These are phyloP conservation scores for Fusarium siculi DNA, from an alignment of 2,329 filamentous ascomycete species.

Conservation along the genomic window DNA sequence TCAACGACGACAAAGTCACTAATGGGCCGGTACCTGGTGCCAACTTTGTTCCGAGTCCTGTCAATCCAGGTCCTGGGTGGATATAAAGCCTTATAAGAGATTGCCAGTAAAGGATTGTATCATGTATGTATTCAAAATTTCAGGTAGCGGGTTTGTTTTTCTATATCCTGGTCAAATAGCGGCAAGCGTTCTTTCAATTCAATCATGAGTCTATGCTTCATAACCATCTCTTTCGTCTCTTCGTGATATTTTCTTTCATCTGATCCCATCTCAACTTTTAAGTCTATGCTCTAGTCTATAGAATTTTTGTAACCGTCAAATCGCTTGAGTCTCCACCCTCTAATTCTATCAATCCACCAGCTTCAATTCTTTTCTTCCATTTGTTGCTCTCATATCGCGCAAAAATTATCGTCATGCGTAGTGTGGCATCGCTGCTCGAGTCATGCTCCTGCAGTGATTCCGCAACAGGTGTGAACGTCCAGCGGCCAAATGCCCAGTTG, in stretches of 20 bases:
- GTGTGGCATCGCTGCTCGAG: conserved; percentile 63
- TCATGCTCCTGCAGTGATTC: conserved; percentile 60
- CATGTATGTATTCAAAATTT: conserved; percentile 7
- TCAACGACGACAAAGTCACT: conserved; percentile 9
- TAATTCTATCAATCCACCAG: conserved; percentile 63
- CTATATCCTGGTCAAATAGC: conserved; percentile 26
- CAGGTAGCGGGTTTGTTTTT: conserved; percentile 27
- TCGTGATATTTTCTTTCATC: conserved; percentile 25
- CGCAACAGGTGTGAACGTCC: conserved; percentile 80
- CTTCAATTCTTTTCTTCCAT: conserved; percentile 80
- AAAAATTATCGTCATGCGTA: conserved; percentile 81
- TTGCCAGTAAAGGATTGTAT: conserved; percentile 9
- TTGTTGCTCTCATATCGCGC: conserved; percentile 78
- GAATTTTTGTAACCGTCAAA: conserved; percentile 63
- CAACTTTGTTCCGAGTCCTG: conserved; percentile 33
- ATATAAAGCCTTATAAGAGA: conserved; percentile 21
- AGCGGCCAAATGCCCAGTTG: conserved; percentile 97
- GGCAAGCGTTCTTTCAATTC: conserved; percentile 21
- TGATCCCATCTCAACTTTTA: conserved; percentile 24
- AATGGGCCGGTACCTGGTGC: conserved; percentile 11
- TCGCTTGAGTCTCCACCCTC: conserved; percentile 58
- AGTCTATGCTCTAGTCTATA: conserved; percentile 46
- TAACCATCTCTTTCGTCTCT: conserved; percentile 29
- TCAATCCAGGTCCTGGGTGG: conserved; percentile 40
- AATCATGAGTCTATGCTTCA: conserved; percentile 33